Evolutionary conservation across 176 grass and related monocot species (phyloP).

Genomic region (Panicum miliaceum): DNA sequence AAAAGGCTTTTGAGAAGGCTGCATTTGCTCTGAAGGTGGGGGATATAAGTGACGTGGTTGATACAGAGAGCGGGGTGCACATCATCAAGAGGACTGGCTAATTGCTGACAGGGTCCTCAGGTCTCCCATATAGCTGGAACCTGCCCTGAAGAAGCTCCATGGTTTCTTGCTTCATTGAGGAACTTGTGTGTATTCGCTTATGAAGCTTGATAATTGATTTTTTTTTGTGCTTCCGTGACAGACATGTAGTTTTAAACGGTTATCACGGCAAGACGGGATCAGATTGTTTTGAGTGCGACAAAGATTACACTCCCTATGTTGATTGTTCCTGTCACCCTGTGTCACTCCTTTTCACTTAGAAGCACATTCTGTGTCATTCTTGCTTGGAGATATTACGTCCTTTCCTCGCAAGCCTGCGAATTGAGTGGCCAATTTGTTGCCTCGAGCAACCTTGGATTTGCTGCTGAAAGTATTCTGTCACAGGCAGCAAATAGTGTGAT

Average conservation of each 20-base stretch:
- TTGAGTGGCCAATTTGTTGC: background rate
- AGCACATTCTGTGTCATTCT: background rate
- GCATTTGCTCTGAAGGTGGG: constrained; percentile 72
- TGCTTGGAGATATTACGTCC: background rate
- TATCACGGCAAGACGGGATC: background rate
- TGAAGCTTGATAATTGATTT: constrained; percentile 2
- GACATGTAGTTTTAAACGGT: constrained; percentile 34
- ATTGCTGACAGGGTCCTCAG: background rate
- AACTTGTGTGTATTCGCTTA: background rate
- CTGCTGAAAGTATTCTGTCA: background rate
- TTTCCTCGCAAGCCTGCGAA: background rate
- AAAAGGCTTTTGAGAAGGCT: constrained; percentile 88
- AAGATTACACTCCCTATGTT: background rate
- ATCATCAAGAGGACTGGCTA: constrained; percentile 90
- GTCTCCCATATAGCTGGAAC: background rate
- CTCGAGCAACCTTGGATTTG: background rate
- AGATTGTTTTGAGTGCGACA: background rate
- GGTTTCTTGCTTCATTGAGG: constrained; percentile 13
- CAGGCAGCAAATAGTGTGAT: background rate
- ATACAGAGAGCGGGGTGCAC: constrained; percentile 87
- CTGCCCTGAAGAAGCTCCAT: background rate
- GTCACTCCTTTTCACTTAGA: background rate
- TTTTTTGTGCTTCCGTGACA: background rate
- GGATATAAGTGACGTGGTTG: constrained; percentile 80
- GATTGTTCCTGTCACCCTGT: background rate